Conservation (phyloP, 1,284 basidiomycete species). For the Papiliotrema nemorosa region DNA sequence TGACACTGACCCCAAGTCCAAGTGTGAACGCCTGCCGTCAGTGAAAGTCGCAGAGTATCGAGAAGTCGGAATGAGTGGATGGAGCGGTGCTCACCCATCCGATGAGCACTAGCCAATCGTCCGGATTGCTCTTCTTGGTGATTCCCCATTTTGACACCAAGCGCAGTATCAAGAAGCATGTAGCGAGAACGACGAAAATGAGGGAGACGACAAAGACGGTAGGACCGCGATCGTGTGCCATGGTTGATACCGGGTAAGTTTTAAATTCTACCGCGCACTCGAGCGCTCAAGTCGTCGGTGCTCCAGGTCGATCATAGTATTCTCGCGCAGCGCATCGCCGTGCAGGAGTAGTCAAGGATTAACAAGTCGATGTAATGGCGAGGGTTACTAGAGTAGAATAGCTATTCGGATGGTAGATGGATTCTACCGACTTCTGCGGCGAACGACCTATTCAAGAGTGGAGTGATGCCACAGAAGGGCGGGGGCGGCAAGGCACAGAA, state of each 20-base stretch:
- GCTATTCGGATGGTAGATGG: too few relatives aligned
- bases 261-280: not conserved
- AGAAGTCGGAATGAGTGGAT: too few relatives aligned
- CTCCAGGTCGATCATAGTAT: too few relatives aligned
- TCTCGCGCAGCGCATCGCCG: too few relatives aligned
- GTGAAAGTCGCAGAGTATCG: not conserved
- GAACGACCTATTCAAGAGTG: too few relatives aligned
- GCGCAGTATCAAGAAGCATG: conserved; percentile 35
- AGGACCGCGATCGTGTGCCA: conserved; percentile 21
- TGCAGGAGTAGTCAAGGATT: too few relatives aligned
- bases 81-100: conserved; percentile 47
- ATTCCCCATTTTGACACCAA: conserved; percentile 43
- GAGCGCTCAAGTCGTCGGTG: not conserved
- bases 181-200: conserved; percentile 35
- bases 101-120: conserved; percentile 40
- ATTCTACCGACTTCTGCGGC: too few relatives aligned
- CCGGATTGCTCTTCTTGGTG: conserved; percentile 31
- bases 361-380: too few relatives aligned
- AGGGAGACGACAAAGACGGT: conserved; percentile 38
- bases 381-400: too few relatives aligned
- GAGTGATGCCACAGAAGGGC: too few relatives aligned
- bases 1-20: conserved; percentile 28
- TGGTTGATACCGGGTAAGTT: not conserved
- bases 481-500: too few relatives aligned
- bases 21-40: conserved; percentile 33